Base-by-base conservation (phyloP, 768 basidiomycete genomes). In the Serendipita sp. region DNA sequence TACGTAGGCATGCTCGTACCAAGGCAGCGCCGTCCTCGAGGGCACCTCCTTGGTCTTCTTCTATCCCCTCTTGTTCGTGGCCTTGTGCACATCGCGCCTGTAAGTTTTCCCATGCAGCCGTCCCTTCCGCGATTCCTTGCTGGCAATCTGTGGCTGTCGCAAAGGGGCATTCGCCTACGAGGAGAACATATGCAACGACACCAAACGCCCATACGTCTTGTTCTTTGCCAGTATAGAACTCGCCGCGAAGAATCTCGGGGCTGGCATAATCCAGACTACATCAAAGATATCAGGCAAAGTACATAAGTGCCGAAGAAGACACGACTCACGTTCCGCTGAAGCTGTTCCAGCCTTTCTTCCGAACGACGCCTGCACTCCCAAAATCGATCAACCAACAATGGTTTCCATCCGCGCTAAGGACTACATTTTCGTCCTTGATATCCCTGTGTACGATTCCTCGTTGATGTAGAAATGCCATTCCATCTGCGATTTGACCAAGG, bases 161-260 rank as follows among this genome's bases (percentile, higher is more conserved):
- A 76, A 93, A 94, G 0, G 91, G 91, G 70, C 91, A 94, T 76
- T 95, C 91, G 3, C 91, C 91, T 23, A 87, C 82, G 16, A 98
- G 80, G 66, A 99, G 82, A 64, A 99, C 95, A 73, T 93, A 99
- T 11, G 86, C 92, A 23, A 99, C 91, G 27, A 98, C 93, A 13
- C 95, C 95, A 66, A 95, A 89, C 0, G 95, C 95, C 94, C 95
- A 99, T 2, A 97, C 88, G 69, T 99, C 95, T 74, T 97, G 94
- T 72, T 95, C 92, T 71, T 93, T 94, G 40, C 95, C 96, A 67
- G 88, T 81, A 73, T 99, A 99, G 60, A 89, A 82, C 72, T 96
- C 92, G 2, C 95, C 95, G 16, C 91, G 85, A 34, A 99, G 75
- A 64, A 99, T 98, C 73, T 99, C 95, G 44, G 95, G 96, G 6